Evolutionary conservation across 2,329 filamentous ascomycete species (phyloP).

Genomic region (Fusarium sp.): DNA sequence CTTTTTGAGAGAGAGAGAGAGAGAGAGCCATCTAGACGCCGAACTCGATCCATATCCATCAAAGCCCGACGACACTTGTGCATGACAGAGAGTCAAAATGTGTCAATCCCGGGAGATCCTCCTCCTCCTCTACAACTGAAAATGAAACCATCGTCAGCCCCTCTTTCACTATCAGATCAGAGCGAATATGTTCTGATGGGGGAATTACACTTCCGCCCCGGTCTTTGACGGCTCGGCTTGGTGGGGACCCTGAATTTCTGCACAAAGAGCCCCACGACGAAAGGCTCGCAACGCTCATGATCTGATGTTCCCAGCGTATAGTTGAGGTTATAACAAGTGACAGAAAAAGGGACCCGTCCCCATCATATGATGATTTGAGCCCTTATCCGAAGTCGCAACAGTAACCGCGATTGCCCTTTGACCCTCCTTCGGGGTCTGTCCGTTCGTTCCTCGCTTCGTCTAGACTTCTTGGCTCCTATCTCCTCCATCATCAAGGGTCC

Average conservation of each 20-base stretch:
- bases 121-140: constrained; percentile 3
- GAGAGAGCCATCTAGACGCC: constrained; percentile 17
- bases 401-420: background rate
- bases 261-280: constrained; percentile 16
- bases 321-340: constrained; percentile 23
- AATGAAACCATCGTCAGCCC: constrained; percentile 26
- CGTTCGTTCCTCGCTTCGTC: background rate
- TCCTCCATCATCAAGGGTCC: background rate
- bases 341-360: background rate
- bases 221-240: background rate
- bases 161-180: constrained; percentile 25
- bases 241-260: constrained; percentile 5
- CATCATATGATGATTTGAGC: constrained; percentile 19
- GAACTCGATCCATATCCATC: background rate
- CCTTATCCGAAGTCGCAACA: background rate
- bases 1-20: background rate
- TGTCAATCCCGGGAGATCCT: background rate
- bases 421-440: constrained; percentile 19
- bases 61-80: background rate
- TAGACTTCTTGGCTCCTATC: background rate
- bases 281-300: constrained; percentile 15
- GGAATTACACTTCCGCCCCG: background rate
- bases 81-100: background rate
- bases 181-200: background rate
- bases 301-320: constrained; percentile 20